Percentiles rank a stretch among this genome's conserved stretches.
These are phyloP conservation scores for Hygrophoropsis aurantiaca DNA, from an alignment of 768 basidiomycete species.

Conservation along the genomic window DNA sequence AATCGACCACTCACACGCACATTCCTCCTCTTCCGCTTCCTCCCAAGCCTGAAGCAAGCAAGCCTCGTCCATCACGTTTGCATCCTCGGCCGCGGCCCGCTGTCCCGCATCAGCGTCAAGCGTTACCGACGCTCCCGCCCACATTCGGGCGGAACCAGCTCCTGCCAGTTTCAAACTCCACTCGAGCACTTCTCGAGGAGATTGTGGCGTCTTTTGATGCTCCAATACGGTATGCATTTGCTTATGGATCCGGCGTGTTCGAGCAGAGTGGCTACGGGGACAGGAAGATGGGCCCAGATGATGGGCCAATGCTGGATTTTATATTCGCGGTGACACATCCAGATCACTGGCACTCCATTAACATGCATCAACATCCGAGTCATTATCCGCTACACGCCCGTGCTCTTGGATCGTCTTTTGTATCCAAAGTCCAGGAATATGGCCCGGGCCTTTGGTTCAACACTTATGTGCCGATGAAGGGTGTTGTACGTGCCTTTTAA, in stretches of 20 bases:
- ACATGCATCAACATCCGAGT: constrained; percentile 86
- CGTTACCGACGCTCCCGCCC: constrained; percentile 59
- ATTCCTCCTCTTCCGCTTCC: constrained; percentile 27
- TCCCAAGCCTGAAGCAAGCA: constrained; percentile 24
- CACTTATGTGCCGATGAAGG: constrained; percentile 80
- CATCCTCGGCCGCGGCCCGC: constrained; percentile 43
- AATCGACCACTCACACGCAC: constrained; percentile 21
- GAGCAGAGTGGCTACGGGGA: constrained; percentile 79
- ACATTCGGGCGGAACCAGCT: constrained; percentile 82
- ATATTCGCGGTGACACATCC: constrained; percentile 95
- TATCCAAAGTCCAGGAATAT: constrained; percentile 73
- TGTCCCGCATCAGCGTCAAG: constrained; percentile 21
- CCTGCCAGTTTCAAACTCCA: constrained; percentile 75
- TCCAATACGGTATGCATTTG: constrained; percentile 95
- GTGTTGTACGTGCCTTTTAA: constrained; percentile 61
- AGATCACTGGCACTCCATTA: constrained; percentile 92
- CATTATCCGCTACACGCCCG: constrained; percentile 93
- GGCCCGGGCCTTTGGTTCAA: constrained; percentile 96
- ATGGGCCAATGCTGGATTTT: constrained; percentile 89
- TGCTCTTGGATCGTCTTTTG: constrained; percentile 77
- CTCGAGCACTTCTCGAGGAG: constrained; percentile 74
- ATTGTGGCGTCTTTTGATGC: constrained; percentile 83
- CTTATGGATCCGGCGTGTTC: constrained; percentile 96
- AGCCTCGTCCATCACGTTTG: constrained; percentile 36
- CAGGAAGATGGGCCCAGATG: constrained; percentile 26